Conservation (phyloP, 2,329 filamentous ascomycete species). For the Aureobasidium namibiae region DNA sequence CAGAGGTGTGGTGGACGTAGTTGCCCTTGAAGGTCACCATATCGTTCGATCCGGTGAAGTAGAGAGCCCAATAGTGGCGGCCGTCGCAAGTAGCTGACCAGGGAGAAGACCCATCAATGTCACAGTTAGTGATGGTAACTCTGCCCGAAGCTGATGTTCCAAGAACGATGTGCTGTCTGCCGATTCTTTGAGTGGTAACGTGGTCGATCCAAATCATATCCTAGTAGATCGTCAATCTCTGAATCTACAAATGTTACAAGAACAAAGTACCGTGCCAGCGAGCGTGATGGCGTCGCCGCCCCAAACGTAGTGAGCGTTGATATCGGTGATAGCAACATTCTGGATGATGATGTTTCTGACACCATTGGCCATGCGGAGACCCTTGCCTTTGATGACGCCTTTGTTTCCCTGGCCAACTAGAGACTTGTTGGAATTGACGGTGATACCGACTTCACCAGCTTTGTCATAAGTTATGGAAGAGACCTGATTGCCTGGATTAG, state of each 20-base stretch:
- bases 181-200: constrained; percentile 43
- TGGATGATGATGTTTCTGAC: constrained; percentile 49
- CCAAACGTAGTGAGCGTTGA: constrained; percentile 33
- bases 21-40: constrained; percentile 51
- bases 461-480: constrained; percentile 28
- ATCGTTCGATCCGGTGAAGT: constrained; percentile 48
- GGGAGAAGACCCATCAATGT: constrained; percentile 46
- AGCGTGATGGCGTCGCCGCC: constrained; percentile 32
- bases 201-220: constrained; percentile 32
- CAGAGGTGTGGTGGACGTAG: constrained; percentile 51
- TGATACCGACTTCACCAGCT: constrained; percentile 23
- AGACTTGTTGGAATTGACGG: constrained; percentile 34
- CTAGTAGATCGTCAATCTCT: no score
- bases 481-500: no score
- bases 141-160: constrained; percentile 46
- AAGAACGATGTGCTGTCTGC: constrained; percentile 53
- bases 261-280: constrained; percentile 24
- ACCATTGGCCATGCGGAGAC: constrained; percentile 28
- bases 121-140: constrained; percentile 52
- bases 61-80: constrained; percentile 53
- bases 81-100: constrained; percentile 51
- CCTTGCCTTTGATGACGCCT: constrained; percentile 36
- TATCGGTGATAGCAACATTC: constrained; percentile 31
- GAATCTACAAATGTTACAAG: no score
- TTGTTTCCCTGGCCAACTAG: constrained; percentile 32